Conservation (phyloP, 306 rosid species). For the Sphenostylis stenocarpa region DNA sequence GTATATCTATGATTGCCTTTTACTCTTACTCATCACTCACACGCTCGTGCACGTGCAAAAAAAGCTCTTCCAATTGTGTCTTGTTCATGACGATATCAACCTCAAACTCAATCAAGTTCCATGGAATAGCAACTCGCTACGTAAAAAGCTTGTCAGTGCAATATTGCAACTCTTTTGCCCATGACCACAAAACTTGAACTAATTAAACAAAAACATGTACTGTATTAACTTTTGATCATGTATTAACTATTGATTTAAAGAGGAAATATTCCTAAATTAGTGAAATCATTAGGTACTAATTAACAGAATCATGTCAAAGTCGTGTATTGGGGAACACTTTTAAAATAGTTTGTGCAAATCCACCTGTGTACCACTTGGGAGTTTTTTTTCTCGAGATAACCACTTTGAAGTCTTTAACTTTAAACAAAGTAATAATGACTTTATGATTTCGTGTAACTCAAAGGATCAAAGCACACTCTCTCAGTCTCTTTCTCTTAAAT, state of each 20-base stretch:
- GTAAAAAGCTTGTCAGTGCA: not conserved
- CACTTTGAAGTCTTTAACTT: slow-evolving; percentile 30
- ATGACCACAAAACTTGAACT: not conserved
- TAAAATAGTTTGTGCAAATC: slow-evolving; percentile 18
- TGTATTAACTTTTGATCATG: not conserved
- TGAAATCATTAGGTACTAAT: not conserved
- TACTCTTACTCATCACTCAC: not conserved
- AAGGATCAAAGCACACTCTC: slow-evolving; percentile 10
- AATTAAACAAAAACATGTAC: not conserved
- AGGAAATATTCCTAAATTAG: not conserved
- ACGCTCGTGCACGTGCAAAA: slow-evolving; percentile 5
- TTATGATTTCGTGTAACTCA: slow-evolving; percentile 26
- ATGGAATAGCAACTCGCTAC: not conserved
- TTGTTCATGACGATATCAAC: not conserved
- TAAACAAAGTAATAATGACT: slow-evolving; percentile 31
- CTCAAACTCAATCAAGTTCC: not conserved
- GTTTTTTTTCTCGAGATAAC: not conserved
- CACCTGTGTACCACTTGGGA: slow-evolving; percentile 26
- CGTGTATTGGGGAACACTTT: not conserved
- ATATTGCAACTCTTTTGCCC: not conserved
- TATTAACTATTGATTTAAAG: not conserved
- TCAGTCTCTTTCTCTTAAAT: not conserved
- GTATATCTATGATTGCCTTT: not conserved
- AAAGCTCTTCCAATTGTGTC: not conserved
- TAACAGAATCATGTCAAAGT: not conserved